Percentiles rank a stretch among this genome's conserved stretches.
These are phyloP conservation scores for Penicillium sp. DNA, from an alignment of 2,329 filamentous ascomycete genomes.

Conservation along the genomic window DNA sequence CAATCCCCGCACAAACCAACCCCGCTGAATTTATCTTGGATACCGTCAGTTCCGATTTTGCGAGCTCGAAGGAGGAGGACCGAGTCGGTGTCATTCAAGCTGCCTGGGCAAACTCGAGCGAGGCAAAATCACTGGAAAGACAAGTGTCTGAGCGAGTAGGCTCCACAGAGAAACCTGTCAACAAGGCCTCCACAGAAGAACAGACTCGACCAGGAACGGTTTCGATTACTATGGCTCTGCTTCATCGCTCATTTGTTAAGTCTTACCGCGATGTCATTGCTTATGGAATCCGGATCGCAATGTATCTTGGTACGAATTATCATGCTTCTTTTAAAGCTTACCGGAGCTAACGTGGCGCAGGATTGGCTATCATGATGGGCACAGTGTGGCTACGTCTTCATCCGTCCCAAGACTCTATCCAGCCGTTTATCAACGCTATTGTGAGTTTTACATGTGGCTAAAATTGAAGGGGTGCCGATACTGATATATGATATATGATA, in stretches of 20 bases:
- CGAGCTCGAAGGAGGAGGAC: conserved; percentile 47
- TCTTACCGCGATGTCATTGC: conserved; percentile 79
- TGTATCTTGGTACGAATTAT: conserved; percentile 64
- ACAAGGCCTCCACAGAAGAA: conserved; percentile 15
- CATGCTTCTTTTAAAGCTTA: conserved; percentile 10
- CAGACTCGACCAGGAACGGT: conserved; percentile 43
- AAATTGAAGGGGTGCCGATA: neutral
- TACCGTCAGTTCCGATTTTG: conserved; percentile 74
- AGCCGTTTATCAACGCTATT: conserved; percentile 78
- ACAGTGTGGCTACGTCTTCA: conserved; percentile 77
- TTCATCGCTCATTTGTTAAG: conserved; percentile 80
- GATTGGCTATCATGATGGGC: conserved; percentile 80
- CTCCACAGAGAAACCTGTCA: conserved; percentile 25
- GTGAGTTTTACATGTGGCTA: conserved; percentile 31
- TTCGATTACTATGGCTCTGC: conserved; percentile 59
- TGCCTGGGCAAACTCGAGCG: conserved; percentile 54
- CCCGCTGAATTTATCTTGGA: conserved; percentile 79
- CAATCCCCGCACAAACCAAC: conserved; percentile 69
- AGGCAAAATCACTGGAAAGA: conserved; percentile 32
- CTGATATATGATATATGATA: neutral
- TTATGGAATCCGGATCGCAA: conserved; percentile 76
- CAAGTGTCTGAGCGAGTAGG: conserved; percentile 22
- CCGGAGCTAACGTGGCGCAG: conserved; percentile 25
- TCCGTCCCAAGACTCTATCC: conserved; percentile 68
- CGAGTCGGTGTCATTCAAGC: conserved; percentile 54